Evolutionary conservation across 352 stramenopile species (phyloP), one percentile per base, ranked within the genome.

Genomic region (Globisporangium nodosum): DNA sequence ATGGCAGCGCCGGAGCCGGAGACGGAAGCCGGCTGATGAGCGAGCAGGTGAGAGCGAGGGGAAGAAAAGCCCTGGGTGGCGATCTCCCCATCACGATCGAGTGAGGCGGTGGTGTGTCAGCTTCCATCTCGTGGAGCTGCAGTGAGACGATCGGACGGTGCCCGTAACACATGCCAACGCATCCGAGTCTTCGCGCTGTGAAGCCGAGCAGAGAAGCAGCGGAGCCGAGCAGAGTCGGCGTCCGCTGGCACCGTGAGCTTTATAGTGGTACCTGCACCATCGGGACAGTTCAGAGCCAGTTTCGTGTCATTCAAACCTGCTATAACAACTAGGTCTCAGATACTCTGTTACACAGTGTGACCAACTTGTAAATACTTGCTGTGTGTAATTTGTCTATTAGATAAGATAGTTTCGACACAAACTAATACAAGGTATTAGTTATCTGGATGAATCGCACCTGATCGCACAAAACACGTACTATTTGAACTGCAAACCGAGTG

Each of bases 1-100:
- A 66, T 69, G 62, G 55, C 37, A 43, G 11, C 37, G 37, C 8
- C 33, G 33, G 33, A 39, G 33, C 33, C 33, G 13, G 37, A 15
- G 3, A 12, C 5, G 0, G 4, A 4, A 3, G 37, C 5, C 37
- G 37, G 37, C 11, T 43, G 37, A 5, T 18, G 37, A 18, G 37
- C 11, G 37, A 43, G 35, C 8, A 5, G 11, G 11, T 4, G 37
- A 43, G 37, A 18, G 37, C 3, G 37, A 5, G 37, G 18, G 18
- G 12, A 13, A 43, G 37, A 43, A 43, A 43, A 6, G 12, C 37
- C 12, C 11, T 13, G 37, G 12, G 12, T 18, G 37, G 8, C 37
- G 13, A 4, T 16, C 37, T 16, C 37, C 13, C 37, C 37, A 43
- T 43, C 37, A 43, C 12, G 8, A 13, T 7, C 12, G 12, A 12